These are phyloP conservation scores for Fusarium sp. DNA, from an alignment of 2,329 filamentous ascomycete genomes.

Conservation along the genomic window DNA sequence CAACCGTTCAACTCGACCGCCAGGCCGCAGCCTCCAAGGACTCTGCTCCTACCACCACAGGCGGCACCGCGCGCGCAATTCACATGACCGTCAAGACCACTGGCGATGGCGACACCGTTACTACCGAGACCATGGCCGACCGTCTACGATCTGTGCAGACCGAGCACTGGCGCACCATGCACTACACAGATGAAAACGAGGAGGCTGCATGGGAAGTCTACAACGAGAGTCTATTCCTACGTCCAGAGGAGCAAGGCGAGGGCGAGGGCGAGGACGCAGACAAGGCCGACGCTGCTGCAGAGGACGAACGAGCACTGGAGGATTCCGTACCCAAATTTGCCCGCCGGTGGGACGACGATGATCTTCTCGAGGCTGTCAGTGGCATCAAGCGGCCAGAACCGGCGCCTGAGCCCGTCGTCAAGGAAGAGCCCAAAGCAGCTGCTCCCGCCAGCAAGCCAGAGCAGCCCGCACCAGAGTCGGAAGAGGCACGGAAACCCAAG, in stretches of 20 bases:
- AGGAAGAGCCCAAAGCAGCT: slow-evolving; percentile 49
- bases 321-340: slow-evolving; percentile 58
- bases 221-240: slow-evolving; percentile 74
- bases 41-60: slow-evolving; percentile 51
- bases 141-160: slow-evolving; percentile 84
- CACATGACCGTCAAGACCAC: slow-evolving; percentile 89
- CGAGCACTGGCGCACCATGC: slow-evolving; percentile 84
- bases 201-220: slow-evolving; percentile 83
- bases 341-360: slow-evolving; percentile 61
- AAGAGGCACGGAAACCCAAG: slow-evolving; percentile 51
- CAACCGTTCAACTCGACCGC: slow-evolving; percentile 79
- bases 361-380: slow-evolving; percentile 63
- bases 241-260: slow-evolving; percentile 29
- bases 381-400: slow-evolving; percentile 59
- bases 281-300: slow-evolving; percentile 37
- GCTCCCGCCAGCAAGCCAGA: slow-evolving; percentile 35
- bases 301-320: slow-evolving; percentile 49
- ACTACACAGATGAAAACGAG: slow-evolving; percentile 86
- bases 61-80: slow-evolving; percentile 78
- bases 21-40: slow-evolving; percentile 59
- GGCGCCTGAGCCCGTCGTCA: slow-evolving; percentile 41
- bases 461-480: slow-evolving; percentile 35
- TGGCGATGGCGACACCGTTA: slow-evolving; percentile 75
- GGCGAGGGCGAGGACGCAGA: slow-evolving; percentile 30
- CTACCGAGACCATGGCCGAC: slow-evolving; percentile 80